Evolutionary conservation across 495 filamentous ascomycete genomes (phyloP).

Genomic region (Aspergillus carlsbadensis): DNA sequence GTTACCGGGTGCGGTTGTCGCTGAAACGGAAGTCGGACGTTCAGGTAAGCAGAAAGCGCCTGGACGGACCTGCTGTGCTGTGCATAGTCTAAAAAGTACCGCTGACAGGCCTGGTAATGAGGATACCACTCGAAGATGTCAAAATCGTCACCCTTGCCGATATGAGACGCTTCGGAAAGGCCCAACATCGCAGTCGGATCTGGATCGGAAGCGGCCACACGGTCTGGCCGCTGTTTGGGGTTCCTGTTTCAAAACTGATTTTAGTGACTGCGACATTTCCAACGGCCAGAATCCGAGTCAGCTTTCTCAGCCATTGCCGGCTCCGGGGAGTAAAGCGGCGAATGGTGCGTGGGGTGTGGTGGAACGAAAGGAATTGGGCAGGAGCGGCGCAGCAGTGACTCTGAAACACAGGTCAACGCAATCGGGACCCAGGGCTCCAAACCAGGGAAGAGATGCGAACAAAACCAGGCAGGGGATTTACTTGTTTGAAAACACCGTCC

Average conservation of each 20-base stretch:
- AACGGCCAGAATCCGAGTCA: not conserved
- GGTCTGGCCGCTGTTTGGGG: constrained; percentile 16
- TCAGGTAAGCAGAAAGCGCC: constrained; percentile 87
- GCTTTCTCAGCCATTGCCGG: too few relatives aligned
- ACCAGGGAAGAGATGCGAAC: not conserved
- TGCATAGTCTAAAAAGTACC: constrained; percentile 90
- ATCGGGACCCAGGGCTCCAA: not conserved
- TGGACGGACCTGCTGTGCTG: constrained; percentile 83
- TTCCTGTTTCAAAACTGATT: constrained; percentile 15
- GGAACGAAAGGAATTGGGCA: not conserved
- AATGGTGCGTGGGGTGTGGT: not conserved
- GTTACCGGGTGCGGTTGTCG: constrained; percentile 36
- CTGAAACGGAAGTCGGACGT: constrained; percentile 64
- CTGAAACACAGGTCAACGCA: constrained; percentile 8
- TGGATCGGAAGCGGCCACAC: constrained; percentile 36
- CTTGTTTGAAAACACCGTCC: constrained; percentile 40
- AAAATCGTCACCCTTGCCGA: constrained; percentile 42
- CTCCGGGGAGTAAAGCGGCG: not conserved
- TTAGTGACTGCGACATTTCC: constrained; percentile 11
- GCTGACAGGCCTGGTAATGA: constrained; percentile 85
- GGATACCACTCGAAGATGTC: constrained; percentile 96
- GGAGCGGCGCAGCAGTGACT: constrained; percentile 8
- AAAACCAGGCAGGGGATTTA: constrained; percentile 26
- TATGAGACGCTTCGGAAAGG: constrained; percentile 35
- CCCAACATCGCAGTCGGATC: constrained; percentile 34